Base-by-base conservation (phyloP, 2,329 filamentous ascomycete genomes). In the Aspergillus ochraceus region DNA sequence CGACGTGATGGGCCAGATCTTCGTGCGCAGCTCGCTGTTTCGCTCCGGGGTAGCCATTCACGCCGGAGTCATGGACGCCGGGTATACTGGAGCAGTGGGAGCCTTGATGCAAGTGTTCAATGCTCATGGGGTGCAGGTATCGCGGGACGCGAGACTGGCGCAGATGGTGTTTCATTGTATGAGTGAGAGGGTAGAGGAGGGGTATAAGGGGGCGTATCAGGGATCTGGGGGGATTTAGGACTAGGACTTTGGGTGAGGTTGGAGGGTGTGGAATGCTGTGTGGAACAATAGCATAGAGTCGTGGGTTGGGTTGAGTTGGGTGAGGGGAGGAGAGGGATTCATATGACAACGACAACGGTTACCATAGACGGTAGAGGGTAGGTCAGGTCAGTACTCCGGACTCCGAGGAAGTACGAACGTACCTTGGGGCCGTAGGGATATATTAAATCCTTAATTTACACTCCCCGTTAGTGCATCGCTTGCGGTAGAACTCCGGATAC, bases 61-160 rank as follows among this genome's bases (percentile, higher is more conserved):
- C 36, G 75, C 77, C 10, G 78, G 78, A 1, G 76, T 80, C 3
- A 69, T 80, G 50, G 78, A 81, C 62, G 70, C 71, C 22, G 79
- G 78, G 3, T 81, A 80, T 60, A 65, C 76, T 39, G 79, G 79
- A 20, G 73, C 73, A 3, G 55, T 80, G 11, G 77, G 77, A 0
- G 76, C 71, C 20, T 60, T 79, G 63, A 60, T 80, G 61, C 68
- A 78, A 17, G 73, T 77, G 1, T 60, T 63, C 30, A 78, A 78
- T 67, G 71, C 71, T 1, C 42, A 64, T 19, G 77, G 77, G 0
- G 36, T 79, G n/a, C 55, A 68, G 11, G 56, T 80, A 12, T 63
- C 71, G 51, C 66, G 59, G 29, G 60, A 76, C 60, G 76, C 76
- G 0, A 75, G 70, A 55, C 65, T 80, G 10, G 78, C 73, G 11